Evolutionary conservation across 2,329 filamentous ascomycete genomes (phyloP), one percentile per base, ranked within the genome.

Genomic region (Parastagonospora nodorum): DNA sequence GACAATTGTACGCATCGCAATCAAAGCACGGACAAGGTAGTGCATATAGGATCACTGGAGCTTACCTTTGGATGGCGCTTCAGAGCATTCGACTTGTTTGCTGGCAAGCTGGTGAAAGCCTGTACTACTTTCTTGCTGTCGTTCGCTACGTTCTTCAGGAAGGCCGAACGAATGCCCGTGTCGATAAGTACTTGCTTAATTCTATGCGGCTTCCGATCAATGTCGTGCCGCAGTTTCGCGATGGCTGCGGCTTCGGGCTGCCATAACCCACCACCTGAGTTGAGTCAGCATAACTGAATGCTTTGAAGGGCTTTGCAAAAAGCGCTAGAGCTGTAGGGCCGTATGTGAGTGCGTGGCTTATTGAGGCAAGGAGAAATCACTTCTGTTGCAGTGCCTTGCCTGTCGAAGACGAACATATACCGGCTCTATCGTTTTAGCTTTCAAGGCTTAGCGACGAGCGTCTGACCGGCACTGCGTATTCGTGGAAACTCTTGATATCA

Each of bases 41-140:
- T 27, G 24, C 39, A 27, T 35, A 12, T 14, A 36, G 11, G 24
- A 16, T 24, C 19, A 6, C 32, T 36, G 32, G 56, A 45, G 76
- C 82, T 71, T 72, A 91, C 90, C 84, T 92, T 93, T 4, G 92
- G 92, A 67, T 88, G 87, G 32, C 85, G 93, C 80, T 95, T 96
- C 43, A 97, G 78, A 11, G 91, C 90, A 54, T 84, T 88, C 51
- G 86, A 84, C 57, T 83, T 77, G 64, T 96, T 97, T 40, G 44
- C 59, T 24, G 59, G 27, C 60, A 81, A 78, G 37, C 66, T 64
- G 12, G 78, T 80, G 16, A 96, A 96, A 1, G 88, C 88, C 58
- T 84, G 80, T 5, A 94, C 73, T 14, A 81, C 86, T 42, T 83
- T 83, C 53, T 83, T 80, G 51, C 85, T 80, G 47, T 84, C 79